Conservation (phyloP, 805 yeast genomes). For the Candida boidinii region DNA sequence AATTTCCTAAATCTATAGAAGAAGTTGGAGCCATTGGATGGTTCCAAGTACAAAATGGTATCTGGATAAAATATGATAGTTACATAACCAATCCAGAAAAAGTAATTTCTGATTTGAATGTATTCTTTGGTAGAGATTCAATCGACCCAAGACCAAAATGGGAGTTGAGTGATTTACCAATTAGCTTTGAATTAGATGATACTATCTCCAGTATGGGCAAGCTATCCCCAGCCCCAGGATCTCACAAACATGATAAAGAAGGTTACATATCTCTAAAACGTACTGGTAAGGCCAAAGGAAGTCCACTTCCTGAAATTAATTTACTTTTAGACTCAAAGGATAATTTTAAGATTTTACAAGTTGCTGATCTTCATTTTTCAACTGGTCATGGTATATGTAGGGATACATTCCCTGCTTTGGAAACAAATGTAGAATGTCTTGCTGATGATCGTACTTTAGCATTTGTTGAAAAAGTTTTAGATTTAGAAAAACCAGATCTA, state of each 20-base stretch:
- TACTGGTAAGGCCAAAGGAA: constrained; percentile 13
- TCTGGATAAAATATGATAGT: constrained; percentile 53
- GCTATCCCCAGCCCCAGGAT: not conserved
- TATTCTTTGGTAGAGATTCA: constrained; percentile 65
- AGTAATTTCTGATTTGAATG: constrained; percentile 51
- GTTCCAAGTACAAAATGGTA: constrained; percentile 36
- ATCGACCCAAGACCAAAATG: constrained; percentile 75
- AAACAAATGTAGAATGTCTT: constrained; percentile 40
- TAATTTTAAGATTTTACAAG: constrained; percentile 71
- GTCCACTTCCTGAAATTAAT: too few species aligned
- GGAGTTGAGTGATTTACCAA: constrained; percentile 26
- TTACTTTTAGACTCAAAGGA: constrained; percentile 29
- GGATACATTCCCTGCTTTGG: constrained; percentile 50
- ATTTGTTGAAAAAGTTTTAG: constrained; percentile 58
- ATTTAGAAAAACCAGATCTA: constrained; percentile 72
- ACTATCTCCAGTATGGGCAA: constrained; percentile 2
- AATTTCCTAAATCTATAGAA: too few species aligned
- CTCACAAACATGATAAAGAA: constrained; percentile 9
- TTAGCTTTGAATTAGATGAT: constrained; percentile 4
- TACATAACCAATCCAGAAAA: constrained; percentile 18
- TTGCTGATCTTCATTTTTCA: constrained; percentile 88
- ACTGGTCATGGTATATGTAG: constrained; percentile 75
- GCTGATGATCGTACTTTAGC: constrained; percentile 70
- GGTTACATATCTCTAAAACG: constrained; percentile 25
- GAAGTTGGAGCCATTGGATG: constrained; percentile 36